Evolutionary conservation across 768 basidiomycete genomes (phyloP), one percentile per base, ranked within the genome.

Genomic region (Nevesoporus exiguus): DNA sequence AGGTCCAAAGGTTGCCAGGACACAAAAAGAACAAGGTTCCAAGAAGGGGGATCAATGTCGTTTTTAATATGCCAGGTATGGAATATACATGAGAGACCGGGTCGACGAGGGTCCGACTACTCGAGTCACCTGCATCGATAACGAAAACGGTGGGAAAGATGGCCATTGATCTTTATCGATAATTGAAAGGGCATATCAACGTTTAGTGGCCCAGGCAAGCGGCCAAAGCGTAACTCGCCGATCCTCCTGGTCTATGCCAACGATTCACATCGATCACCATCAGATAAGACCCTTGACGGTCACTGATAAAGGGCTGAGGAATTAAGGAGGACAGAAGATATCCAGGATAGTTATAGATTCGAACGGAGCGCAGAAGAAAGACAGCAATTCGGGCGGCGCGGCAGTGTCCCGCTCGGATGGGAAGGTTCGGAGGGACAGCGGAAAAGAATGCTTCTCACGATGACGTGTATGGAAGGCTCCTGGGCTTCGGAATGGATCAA

Each of bases 231-330:
- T 30, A 21, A 17, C 25, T 29, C 22, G 24, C 21, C 42, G 49
- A 51, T 55, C 19, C 30, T 21, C 19, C 5, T 5, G 21, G 14
- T 27, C 21, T 14, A 31, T 33, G 25, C 8, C 7, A 5, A 24
- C 19, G 56, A 55, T 51, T 42, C 7, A 53, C 46, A 53, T 39
- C 50, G 48, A 63, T 60, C 43, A 51, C 40, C 52, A 59, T 56
- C 33, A 47, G 59, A 64, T 54, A 53, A 50, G 48, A 29, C 33
- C 10, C 8, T n/a, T 44, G 42, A 39, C 22, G 22, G 44, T 51
- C 48, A 17, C 39, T 36, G 11, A 47, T 37, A 46, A 8, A 22
- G n/a, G 10, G 29, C 5, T 22, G 43, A 45, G 33, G 42, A 22
- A 25, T 13, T 31, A 30, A 34, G 36, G n/a, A 27, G 25, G 34